Base-by-base conservation (phyloP, 2,329 filamentous ascomycete species). In the Fusarium camptoceras region DNA sequence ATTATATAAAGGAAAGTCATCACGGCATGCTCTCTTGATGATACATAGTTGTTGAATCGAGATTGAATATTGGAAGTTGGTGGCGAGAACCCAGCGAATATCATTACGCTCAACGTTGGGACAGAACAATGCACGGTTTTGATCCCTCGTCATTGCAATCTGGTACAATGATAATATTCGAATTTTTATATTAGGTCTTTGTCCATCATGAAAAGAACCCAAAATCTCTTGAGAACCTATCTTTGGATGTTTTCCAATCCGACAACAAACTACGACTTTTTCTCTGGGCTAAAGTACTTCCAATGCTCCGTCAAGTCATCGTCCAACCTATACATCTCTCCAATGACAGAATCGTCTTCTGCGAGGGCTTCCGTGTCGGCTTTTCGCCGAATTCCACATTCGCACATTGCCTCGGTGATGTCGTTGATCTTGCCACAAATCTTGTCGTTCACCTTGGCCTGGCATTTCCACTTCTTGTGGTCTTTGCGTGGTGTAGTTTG, bases 381-480 rank as follows among this genome's bases (percentile, higher is more conserved):
- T 15, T 37, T 31, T 4, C 59, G 44, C 11, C 24, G 24, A 6
- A 3, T 11, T 0, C 5, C 18, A 14, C 59, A 62, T 2, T 3
- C 3, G 16, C 59, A 61, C 4, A 51, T 8, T 6, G 10, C 9
- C 1, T 8, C 2, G 3, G 18, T 24, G 7, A 62, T 62, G 2
- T 4, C 2, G 30, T 6, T 42, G 6, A 46, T 2, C 6, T 37
- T 61, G 5, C 15, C 25, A 5, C 59, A 62, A 5, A 9, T 30
- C 12, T 39, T 44, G 16, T 16, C 25, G 1, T 10, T n/a, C 10
- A 54, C 24, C 2, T 30, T 61, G 15, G 12, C 24, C 9, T 61
- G 60, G 10, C 59, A 62, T 12, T 54, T 61, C 59, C 59, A 62
- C 39, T 62, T 62, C 25, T 61, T 61, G 56, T 62, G 59, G 30